Percentiles rank a stretch among this genome's conserved stretches.
These are phyloP conservation scores for Phaffomyces thermotolerans DNA, from an alignment of 805 yeast genomes.

Conservation along the genomic window DNA sequence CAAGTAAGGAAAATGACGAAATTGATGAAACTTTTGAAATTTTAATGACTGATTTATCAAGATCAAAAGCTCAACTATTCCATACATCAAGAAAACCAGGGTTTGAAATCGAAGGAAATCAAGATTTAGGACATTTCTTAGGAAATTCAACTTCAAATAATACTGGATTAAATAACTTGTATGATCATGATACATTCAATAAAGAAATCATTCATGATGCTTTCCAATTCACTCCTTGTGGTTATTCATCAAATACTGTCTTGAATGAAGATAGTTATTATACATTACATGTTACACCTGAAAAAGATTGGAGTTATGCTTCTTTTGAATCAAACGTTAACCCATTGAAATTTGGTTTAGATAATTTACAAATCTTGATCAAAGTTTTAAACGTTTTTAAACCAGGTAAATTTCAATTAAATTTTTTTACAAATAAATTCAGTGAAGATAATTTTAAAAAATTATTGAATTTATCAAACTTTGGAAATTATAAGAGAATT, in stretches of 20 bases:
- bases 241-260: conserved; percentile 84
- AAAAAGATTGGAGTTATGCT: conserved; percentile 90
- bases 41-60: conserved; percentile 79
- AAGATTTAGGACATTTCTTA: conserved; percentile 72
- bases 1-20: conserved; percentile 12
- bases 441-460: conserved; percentile 27
- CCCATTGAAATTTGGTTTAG: conserved; percentile 28
- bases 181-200: conserved; percentile 23
- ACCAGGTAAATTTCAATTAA: conserved; percentile 70
- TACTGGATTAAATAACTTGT: conserved; percentile 59
- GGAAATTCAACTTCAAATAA: conserved; percentile 63
- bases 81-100: conserved; percentile 40
- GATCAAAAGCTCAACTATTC: conserved; percentile 50
- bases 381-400: conserved; percentile 57
- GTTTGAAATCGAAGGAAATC: conserved; percentile 38
- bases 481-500: conserved; percentile 47
- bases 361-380: conserved; percentile 48
- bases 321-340: conserved; percentile 88
- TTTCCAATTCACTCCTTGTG: conserved; percentile 90
- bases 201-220: conserved; percentile 59
- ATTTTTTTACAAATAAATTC: conserved; percentile 34
- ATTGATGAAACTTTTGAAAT: conserved; percentile 78
- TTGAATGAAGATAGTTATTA: conserved; percentile 57
- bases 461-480: conserved; percentile 26
- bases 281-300: conserved; percentile 93